Percentiles rank a stretch among this genome's conserved stretches.
Evolutionary conservation across 2,329 filamentous ascomycete genomes (phyloP).

Genomic region (Aspergillus ruber): DNA sequence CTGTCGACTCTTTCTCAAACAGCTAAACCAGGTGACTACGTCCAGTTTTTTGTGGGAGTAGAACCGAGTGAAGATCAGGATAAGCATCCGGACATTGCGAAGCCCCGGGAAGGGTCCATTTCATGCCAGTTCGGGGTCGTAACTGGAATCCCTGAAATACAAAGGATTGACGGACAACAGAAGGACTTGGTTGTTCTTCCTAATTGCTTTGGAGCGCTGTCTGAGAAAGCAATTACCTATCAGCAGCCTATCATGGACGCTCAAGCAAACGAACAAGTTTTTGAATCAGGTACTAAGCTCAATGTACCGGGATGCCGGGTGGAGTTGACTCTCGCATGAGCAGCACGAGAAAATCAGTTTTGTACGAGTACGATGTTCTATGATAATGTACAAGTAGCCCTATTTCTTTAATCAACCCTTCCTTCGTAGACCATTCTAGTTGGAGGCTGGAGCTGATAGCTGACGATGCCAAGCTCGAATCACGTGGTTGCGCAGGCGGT

Average conservation of each 20-base stretch:
- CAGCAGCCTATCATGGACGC: constrained; percentile 15
- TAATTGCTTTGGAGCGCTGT: constrained; percentile 33
- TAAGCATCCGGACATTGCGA: neutral
- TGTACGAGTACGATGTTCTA: neutral
- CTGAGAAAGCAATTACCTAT: constrained; percentile 34
- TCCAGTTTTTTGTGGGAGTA: constrained; percentile 37
- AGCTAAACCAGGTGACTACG: constrained; percentile 30
- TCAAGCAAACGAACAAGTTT: constrained; percentile 1
- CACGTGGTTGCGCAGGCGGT: constrained; percentile 26
- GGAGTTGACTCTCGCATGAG: constrained; percentile 11
- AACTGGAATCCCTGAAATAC: constrained; percentile 11
- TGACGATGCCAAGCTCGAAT: constrained; percentile 19
- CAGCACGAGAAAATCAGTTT: constrained; percentile 1
- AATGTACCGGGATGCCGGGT: constrained; percentile 30
- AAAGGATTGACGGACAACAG: neutral
- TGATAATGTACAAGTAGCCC: neutral
- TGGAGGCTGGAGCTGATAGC: neutral
- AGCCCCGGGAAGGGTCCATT: constrained; percentile 7
- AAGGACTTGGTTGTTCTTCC: constrained; percentile 19
- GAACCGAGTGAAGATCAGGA: constrained; percentile 9
- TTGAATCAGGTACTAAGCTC: constrained; percentile 25
- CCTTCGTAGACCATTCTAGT: too few species aligned
- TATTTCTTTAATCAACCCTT: neutral
- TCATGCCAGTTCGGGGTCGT: constrained; percentile 29
- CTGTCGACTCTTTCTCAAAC: constrained; percentile 35